Base-by-base conservation (phyloP, 2,329 filamentous ascomycete genomes). In the Paecilomyces fulvus region DNA sequence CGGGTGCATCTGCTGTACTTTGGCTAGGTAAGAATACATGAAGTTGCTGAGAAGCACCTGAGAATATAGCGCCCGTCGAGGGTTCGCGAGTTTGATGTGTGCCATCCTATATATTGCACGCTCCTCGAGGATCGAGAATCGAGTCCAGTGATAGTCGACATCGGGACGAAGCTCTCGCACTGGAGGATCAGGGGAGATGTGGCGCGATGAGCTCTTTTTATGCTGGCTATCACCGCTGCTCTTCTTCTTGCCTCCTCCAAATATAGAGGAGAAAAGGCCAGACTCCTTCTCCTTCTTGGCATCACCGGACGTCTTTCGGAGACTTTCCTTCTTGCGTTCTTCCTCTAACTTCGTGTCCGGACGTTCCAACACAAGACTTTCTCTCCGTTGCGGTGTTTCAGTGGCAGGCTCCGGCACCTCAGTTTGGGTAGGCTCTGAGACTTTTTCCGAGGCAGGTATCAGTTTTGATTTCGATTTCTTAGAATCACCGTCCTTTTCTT, bases 21-120 rank as follows among this genome's bases (percentile, higher is more conserved):
- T 99, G 60, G 94, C 94, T 61, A 99, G 82, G 71, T 99, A 99
- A 56, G 91, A 94, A 76, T 99, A 99, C 94, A 99, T 99, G 74
- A 99, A 99, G 72, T 99, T 99, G 75, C 92, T 96, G 63, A 99
- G 82, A 58, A 99, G 79, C 21, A 99, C 94, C 73, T 99, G 94
- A 58, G 92, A 96, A 68, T 95, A 88, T 53, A 99, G 77, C 46
- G 92, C 89, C 56, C 94, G 87, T 49, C 92, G 86, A 37, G 94
- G 94, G 69, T 99, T 97, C n/a, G 94, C 94, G 59, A 99, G 83
- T 74, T 99, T 99, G 75, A 97, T 95, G 70, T 99, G 94, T 17
- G 94, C 94, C 90, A 99, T 96, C 59, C 94, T 85, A 74, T 99
- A 99, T 58, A 99, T 99, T 20, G 94, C 94, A 58, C 94, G 83